These are phyloP conservation scores for Psilocybe subaeruginosa DNA, from an alignment of 768 basidiomycete species.

Conservation along the genomic window DNA sequence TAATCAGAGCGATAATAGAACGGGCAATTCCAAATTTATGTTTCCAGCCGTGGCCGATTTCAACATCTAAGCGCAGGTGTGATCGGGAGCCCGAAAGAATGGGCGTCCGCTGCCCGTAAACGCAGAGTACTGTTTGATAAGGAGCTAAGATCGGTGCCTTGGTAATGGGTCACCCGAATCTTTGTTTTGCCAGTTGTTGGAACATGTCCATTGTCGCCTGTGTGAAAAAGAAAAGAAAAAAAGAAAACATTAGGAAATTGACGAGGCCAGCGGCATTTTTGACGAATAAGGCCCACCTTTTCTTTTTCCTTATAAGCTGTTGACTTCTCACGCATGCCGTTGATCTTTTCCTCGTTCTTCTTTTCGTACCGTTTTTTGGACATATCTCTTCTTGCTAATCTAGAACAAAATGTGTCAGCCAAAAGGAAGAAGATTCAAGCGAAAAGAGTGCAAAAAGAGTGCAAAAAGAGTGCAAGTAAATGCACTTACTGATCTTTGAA, in stretches of 20 bases:
- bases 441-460: conserved; percentile 3
- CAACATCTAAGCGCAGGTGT: background rate
- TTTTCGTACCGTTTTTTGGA: conserved; percentile 65
- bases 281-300: conserved; percentile 39
- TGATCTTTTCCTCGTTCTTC: conserved; percentile 56
- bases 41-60: background rate
- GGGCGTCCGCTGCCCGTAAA: background rate
- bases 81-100: conserved; percentile 2
- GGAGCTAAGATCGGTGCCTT: background rate
- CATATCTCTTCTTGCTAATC: conserved; percentile 69
- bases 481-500: conserved; percentile 74
- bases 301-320: conserved; percentile 76
- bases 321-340: conserved; percentile 61
- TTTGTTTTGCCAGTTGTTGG: conserved; percentile 85
- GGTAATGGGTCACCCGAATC: conserved; percentile 63
- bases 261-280: background rate
- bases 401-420: conserved; percentile 30
- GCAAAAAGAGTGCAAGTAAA: conserved; percentile 8
- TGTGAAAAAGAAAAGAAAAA: conserved; percentile 6
- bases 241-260: background rate
- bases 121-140: background rate
- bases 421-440: background rate
- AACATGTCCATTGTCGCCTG: conserved; percentile 96
- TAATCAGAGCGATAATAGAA: conserved; percentile 20
- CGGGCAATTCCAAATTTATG: conserved; percentile 9